Evolutionary conservation across 2,329 filamentous ascomycete genomes (phyloP).

Genomic region (Fusarium heterosporum): DNA sequence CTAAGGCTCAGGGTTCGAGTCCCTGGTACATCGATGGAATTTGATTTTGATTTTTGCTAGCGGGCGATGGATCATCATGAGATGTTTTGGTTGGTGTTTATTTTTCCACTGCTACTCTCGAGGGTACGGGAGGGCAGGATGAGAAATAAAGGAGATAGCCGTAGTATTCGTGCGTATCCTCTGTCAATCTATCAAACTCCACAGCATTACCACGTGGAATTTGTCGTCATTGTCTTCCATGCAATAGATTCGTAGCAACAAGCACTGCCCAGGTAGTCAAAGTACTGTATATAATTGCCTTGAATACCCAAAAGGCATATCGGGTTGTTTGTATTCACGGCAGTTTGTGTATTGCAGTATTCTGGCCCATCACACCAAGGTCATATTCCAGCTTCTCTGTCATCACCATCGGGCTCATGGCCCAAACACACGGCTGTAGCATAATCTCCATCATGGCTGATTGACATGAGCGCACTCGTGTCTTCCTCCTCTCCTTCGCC

Average conservation of each 20-base stretch:
- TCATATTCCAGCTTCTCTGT: background rate
- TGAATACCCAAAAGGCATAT: background rate
- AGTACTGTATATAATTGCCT: background rate
- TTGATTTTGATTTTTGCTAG: background rate
- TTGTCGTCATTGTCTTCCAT: no score
- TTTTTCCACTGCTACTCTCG: slow-evolving; percentile 1
- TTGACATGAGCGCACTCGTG: slow-evolving; percentile 76
- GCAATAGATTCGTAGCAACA: no score
- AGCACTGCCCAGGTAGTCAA: background rate
- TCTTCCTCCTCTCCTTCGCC: slow-evolving; percentile 47
- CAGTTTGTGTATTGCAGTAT: background rate
- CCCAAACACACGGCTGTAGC: slow-evolving; percentile 77
- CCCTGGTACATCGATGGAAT: slow-evolving; percentile 48
- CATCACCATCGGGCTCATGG: slow-evolving; percentile 35
- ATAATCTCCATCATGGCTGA: slow-evolving; percentile 89
- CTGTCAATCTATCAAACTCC: no score
- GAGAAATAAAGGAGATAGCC: background rate
- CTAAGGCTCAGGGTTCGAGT: slow-evolving; percentile 57
- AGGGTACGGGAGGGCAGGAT: background rate
- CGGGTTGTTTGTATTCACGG: background rate
- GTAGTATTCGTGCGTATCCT: background rate
- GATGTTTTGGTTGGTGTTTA: background rate
- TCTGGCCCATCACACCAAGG: background rate
- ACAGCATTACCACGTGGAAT: no score
- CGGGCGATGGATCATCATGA: background rate